Base-by-base conservation (phyloP, 495 filamentous ascomycete species). In the Penicillium psychrofluorescens region DNA sequence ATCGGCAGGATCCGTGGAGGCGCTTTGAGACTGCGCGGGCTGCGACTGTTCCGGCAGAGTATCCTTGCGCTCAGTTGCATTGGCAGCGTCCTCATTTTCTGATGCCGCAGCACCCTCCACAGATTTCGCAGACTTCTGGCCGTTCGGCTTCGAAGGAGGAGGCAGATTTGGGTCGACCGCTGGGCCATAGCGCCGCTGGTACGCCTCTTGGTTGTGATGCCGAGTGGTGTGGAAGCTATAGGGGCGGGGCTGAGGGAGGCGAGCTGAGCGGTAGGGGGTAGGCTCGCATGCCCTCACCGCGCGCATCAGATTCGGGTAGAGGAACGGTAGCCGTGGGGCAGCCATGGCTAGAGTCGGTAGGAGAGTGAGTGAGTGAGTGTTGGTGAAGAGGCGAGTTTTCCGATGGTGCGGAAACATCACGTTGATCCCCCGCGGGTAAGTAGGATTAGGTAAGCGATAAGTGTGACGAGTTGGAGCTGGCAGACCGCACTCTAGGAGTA, bases 261-360 rank as follows among this genome's bases (percentile, higher is more conserved):
- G 65, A 13, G 64, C 43, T 14, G 62, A 55, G 35, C 51, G 62
- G 13, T 55, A 53, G 15, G 61, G 60, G 11, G 38, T 56, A n/a
- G 62, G 55, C 40, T 71, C 60, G 41, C 64, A 74, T 15, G 62
- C 51, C 22, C 66, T 56, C 22, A 66, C 53, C 2, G 64, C 57
- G 11, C 66, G 67, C 44, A 81, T 83, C 37, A 86, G 63, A 49
- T 84, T 78, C 31, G 85, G 84, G 53, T 89, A 90, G 11, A 90
- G 73, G 53, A 90, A 89, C 4, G 79, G 79, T 29, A 91, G 71
- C 52, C 86, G 72, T 38, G 70, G 70, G 8, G 77, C 70, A 39
- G 83, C 77, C 86, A 91, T 91, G 43, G 45, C 48, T 45, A 7
- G 28, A 40, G 22, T n/a, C 31, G 29, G 39, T 30, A 16, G 39